Evolutionary conservation across 148 eudicot genomes (phyloP).

Genomic region (Fagopyrum tataricum): DNA sequence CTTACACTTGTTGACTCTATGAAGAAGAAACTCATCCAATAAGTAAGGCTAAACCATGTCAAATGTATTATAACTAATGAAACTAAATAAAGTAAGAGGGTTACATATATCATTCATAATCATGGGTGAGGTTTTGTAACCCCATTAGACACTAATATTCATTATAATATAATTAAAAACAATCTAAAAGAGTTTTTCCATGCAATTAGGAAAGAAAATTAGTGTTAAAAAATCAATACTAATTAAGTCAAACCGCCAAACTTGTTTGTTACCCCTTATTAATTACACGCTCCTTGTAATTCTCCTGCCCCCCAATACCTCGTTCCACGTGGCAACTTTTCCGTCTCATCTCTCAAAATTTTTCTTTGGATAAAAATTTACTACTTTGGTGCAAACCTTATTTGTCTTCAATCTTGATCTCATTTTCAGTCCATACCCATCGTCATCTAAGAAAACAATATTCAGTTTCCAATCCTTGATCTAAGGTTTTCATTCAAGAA

Average conservation of each 20-base stretch:
- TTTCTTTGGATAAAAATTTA: not conserved
- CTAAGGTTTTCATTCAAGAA: too few species aligned
- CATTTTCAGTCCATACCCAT: not conserved
- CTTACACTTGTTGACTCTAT: constrained; percentile 60
- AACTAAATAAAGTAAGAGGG: too few species aligned
- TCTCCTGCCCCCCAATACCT: not conserved
- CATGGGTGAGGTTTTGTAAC: too few species aligned
- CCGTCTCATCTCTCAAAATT: not conserved
- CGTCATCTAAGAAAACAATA: not conserved
- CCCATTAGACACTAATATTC: too few species aligned
- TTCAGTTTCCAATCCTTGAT: not conserved
- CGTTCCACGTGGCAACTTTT: not conserved
- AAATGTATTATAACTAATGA: not conserved
- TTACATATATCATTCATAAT: not conserved
- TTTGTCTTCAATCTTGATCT: not conserved
- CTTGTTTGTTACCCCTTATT: not conserved
- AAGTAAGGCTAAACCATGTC: constrained; percentile 23
- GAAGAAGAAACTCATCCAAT: constrained; percentile 76
- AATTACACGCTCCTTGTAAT: not conserved
- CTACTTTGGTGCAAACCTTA: not conserved
- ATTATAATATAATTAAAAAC: not conserved
- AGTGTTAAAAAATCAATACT: not conserved
- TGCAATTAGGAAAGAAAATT: not conserved
- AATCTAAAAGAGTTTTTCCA: not conserved
- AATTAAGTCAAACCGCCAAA: not conserved